Evolutionary conservation across 2,329 filamentous ascomycete species (phyloP), one percentile per base, ranked within the genome.

Genomic region (Tolypocladium inflatum): DNA sequence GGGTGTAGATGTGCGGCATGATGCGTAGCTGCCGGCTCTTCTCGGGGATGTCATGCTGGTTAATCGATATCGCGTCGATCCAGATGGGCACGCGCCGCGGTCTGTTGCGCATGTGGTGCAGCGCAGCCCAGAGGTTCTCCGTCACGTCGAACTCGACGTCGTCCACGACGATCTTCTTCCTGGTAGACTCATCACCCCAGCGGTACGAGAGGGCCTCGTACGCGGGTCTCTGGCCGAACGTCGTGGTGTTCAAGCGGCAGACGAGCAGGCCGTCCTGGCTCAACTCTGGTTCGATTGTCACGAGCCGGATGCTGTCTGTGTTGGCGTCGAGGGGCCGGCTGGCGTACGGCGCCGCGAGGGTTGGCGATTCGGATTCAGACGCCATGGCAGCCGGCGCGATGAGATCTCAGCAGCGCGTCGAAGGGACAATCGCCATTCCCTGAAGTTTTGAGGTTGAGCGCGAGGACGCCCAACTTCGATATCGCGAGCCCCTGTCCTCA

Each of bases 1-100:
- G 55, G 1, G 55, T 50, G 57, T 63, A 66, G n/a, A 65, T 65
- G 38, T 61, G 58, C 48, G 59, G 58, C 64, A 64, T 66, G 35
- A 65, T 59, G 26, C 58, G 57, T 42, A 66, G 42, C 58, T 66
- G 61, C 13, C 56, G 42, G 37, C 35, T 61, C 33, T 61, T 59
- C 55, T 65, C 65, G 5, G 50, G 37, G 2, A 57, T 37, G 53
- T 64, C 58, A 1, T 37, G 41, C 59, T 66, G 65, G 50, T 65
- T 62, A 23, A 60, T 62, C 21, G 55, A 62, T 33, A 62, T 54
- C 41, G 60, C 60, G 39, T 62, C 60, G n/a, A 65, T 62, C 64
- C 63, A 66, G 10, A 66, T 48, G 41, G 59, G 45, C n/a, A 7
- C 21, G 13, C n/a, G 17, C 7, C 58, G 60, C 23, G 33, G 57